These are phyloP conservation scores for Verbascum thapsus DNA, from an alignment of 257 asterid genomes.

Conservation along the genomic window DNA sequence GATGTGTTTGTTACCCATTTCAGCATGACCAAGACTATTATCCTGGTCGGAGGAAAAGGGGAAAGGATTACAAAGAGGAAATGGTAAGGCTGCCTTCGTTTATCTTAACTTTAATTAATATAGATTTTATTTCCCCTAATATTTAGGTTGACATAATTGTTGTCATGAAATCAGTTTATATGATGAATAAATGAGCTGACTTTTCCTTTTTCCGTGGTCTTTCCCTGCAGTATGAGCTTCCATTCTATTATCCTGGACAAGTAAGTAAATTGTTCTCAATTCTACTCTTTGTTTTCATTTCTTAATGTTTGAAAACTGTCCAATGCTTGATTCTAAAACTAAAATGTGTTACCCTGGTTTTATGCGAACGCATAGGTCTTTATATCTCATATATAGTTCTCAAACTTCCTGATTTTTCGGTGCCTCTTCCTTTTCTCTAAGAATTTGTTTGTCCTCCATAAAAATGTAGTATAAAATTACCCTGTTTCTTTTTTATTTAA, in stretches of 20 bases:
- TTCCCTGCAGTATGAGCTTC: conserved; percentile 88
- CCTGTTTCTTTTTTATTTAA: background rate
- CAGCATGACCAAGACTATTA: conserved; percentile 94
- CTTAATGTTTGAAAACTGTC: background rate
- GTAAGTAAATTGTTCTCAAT: conserved; percentile 47
- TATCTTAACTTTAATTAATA: background rate
- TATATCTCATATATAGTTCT: background rate
- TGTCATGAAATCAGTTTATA: conserved; percentile 15
- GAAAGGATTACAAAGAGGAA: conserved; percentile 85
- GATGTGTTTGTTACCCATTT: conserved; percentile 23
- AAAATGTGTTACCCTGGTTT: background rate
- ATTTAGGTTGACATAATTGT: background rate
- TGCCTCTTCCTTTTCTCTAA: conserved; percentile 17
- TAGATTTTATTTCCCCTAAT: background rate
- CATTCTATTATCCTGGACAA: conserved; percentile 92
- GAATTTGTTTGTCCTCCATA: conserved; percentile 6
- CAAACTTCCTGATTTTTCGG: conserved; percentile 11
- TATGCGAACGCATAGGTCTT: background rate
- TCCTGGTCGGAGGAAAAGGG: conserved; percentile 96
- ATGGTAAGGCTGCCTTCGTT: conserved; percentile 55
- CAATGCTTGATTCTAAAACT: conserved; percentile 5
- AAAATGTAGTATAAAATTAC: background rate
- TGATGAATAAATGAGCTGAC: conserved; percentile 32
- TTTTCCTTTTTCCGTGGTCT: conserved; percentile 32
- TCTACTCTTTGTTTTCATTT: conserved; percentile 1